A percentile compares a stretch with the other conserved stretches of the same genome.
Evolutionary conservation across 177 flowering plant species (phyloP).

Genomic region (Vitis hybrid): DNA sequence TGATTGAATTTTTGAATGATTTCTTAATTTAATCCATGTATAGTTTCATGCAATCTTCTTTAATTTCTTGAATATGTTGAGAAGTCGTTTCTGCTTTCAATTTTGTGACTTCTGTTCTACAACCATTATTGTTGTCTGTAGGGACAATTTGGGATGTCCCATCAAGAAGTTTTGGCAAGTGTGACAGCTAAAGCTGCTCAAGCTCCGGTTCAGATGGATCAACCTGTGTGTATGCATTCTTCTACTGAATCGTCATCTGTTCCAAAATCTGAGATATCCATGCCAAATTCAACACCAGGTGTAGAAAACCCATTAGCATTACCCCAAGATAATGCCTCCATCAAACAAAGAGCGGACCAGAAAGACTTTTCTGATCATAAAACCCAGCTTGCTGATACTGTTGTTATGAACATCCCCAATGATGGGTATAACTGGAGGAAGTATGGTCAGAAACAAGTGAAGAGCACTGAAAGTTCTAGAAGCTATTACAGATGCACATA

Average conservation of each 20-base stretch:
- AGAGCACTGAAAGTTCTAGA: slow-evolving; percentile 70
- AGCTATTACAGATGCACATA: slow-evolving; percentile 86
- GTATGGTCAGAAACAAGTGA: slow-evolving; percentile 94
- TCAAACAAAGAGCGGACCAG: slow-evolving; percentile 22
- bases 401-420: slow-evolving; percentile 38
- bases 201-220: slow-evolving; percentile 36
- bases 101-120: neutral
- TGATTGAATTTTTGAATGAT: too few relatives aligned
- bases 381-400: slow-evolving; percentile 23
- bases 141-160: slow-evolving; percentile 39
- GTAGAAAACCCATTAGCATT: slow-evolving; percentile 25
- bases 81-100: neutral
- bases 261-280: slow-evolving; percentile 35
- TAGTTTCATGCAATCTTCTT: too few relatives aligned
- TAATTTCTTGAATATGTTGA: too few relatives aligned
- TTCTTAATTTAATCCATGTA: too few relatives aligned
- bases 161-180: slow-evolving; percentile 34
- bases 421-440: slow-evolving; percentile 96
- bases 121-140: slow-evolving; percentile 2
- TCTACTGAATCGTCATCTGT: slow-evolving; percentile 17
- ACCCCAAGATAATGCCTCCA: slow-evolving; percentile 14
- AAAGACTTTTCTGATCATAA: slow-evolving; percentile 26
- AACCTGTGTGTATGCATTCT: neutral
- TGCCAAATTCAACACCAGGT: slow-evolving; percentile 25
- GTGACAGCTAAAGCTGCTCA: slow-evolving; percentile 34